Base-by-base conservation (phyloP, 306 rosid species). In the Hylodesmum podocarpum region DNA sequence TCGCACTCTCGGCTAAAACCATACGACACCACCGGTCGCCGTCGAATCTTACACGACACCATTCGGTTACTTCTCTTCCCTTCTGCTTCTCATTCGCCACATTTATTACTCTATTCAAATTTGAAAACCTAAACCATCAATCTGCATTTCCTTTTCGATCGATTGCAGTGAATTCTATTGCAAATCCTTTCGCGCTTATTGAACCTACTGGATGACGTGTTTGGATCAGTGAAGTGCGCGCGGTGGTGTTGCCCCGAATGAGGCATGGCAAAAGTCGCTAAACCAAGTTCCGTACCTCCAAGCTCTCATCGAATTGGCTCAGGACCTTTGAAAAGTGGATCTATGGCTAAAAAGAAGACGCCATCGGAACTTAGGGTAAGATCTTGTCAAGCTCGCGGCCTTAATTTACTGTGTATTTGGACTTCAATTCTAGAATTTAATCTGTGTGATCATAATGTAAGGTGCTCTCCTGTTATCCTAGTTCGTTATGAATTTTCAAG, bases 361-460 rank as follows among this genome's bases (percentile, higher is more conserved):
- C 97, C 97, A 24, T 95, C 96, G 0, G 89, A 92, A 83, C 89
- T 95, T 63, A 84, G 85, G 82, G 87, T 84, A 40, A 67, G 59
- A n/a, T n/a, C n/a, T 77, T 63, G 4, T 22, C 5, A 15, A 28
- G 0, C 72, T 55, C 31, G 10, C 12, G 8, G 3, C 29, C 25
- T 79, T 53, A 1, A 43, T 66, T 28, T 15, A 3, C 25, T 28
- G 1, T 43, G 57, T 19, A 18, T 11, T 19, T 43, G 10, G 22
- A 13, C 43, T 67, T 66, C 33, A 8, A 31, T 69, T 66, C 34
- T 15, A 39, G 58, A 5, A 1, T 71, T 63, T 40, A 14, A 9
- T 50, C 36, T 27, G 9, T 29, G 19, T 37, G 16, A 58, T 62
- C 47, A 5, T 34, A 22, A 19, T 3, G 13, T 2, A 14, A 72